Percentiles rank a stretch among this genome's conserved stretches.
Conservation (phyloP, 1,284 basidiomycete species). For the Sutorius eximius region DNA sequence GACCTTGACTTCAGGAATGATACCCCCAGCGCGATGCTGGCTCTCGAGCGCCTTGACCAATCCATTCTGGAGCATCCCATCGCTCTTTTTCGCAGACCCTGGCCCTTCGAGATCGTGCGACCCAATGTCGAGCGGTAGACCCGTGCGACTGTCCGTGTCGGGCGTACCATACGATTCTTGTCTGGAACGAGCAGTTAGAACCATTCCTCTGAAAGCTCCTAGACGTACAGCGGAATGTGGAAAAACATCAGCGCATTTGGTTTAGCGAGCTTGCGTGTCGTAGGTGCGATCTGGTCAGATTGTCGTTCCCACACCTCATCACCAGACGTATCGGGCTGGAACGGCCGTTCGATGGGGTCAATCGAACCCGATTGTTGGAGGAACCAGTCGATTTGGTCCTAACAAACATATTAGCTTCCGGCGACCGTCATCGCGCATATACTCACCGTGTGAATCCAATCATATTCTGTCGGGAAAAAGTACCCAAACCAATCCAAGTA, state of each 20-base stretch:
- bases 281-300: slow-evolving; percentile 54
- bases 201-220: slow-evolving; percentile 1
- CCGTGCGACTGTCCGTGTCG: slow-evolving; percentile 58
- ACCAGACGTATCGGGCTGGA: slow-evolving; percentile 74
- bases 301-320: slow-evolving; percentile 61
- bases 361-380: slow-evolving; percentile 74
- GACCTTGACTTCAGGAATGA: slow-evolving; percentile 72
- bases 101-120: slow-evolving; percentile 55
- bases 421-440: not conserved
- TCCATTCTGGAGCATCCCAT: slow-evolving; percentile 80
- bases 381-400: slow-evolving; percentile 88
- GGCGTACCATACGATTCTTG: slow-evolving; percentile 60
- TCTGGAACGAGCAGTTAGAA: slow-evolving; percentile 34
- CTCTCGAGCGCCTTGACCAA: slow-evolving; percentile 68
- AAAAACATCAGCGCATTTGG: slow-evolving; percentile 95
- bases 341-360: slow-evolving; percentile 74
- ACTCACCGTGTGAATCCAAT: slow-evolving; percentile 71
- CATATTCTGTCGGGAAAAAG: slow-evolving; percentile 69
- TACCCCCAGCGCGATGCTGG: slow-evolving; percentile 51
- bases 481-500: slow-evolving; percentile 59
- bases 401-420: not conserved
- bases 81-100: slow-evolving; percentile 70
- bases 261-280: slow-evolving; percentile 66
- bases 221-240: slow-evolving; percentile 88
- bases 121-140: slow-evolving; percentile 67